These are phyloP conservation scores for Pseudogymnoascus destructans DNA, from an alignment of 2,329 filamentous ascomycete species.

Conservation along the genomic window DNA sequence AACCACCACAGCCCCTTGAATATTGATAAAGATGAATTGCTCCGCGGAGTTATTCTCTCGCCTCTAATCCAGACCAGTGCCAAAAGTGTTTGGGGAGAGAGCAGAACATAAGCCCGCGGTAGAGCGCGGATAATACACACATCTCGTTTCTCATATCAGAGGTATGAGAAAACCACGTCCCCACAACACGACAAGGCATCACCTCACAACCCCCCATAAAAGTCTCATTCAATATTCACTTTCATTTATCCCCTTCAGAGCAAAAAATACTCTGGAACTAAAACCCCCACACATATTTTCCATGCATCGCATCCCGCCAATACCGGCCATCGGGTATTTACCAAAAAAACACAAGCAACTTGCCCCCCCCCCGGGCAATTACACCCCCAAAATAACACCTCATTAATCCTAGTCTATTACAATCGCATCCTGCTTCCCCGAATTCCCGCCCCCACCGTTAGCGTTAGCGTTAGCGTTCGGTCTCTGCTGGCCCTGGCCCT, in stretches of 20 bases:
- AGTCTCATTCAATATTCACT: neutral
- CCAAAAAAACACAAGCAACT: neutral
- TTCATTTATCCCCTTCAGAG: constrained; percentile 1
- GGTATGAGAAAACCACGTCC: neutral
- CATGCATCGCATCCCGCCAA: constrained; percentile 1
- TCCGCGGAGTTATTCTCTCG: neutral
- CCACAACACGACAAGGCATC: neutral
- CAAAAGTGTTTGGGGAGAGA: neutral
- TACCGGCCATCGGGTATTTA: constrained; percentile 7
- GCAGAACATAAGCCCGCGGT: neutral
- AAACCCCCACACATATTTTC: constrained; percentile 5
- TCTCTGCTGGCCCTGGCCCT: neutral
- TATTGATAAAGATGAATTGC: neutral
- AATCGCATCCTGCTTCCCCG: constrained; percentile 2
- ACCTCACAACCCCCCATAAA: neutral
- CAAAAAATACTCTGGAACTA: constrained; percentile 4
- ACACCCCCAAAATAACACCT: neutral
- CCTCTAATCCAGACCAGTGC: neutral
- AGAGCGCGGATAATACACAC: neutral
- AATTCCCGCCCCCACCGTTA: neutral
- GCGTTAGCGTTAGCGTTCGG: neutral
- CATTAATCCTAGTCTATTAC: constrained; percentile 7
- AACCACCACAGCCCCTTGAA: neutral
- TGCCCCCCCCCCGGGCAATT: neutral
- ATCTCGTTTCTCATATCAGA: neutral